Percentiles rank a stretch among this genome's conserved stretches.
These are phyloP conservation scores for Excoecaria agallocha DNA, from an alignment of 345 rosid species.

Conservation along the genomic window DNA sequence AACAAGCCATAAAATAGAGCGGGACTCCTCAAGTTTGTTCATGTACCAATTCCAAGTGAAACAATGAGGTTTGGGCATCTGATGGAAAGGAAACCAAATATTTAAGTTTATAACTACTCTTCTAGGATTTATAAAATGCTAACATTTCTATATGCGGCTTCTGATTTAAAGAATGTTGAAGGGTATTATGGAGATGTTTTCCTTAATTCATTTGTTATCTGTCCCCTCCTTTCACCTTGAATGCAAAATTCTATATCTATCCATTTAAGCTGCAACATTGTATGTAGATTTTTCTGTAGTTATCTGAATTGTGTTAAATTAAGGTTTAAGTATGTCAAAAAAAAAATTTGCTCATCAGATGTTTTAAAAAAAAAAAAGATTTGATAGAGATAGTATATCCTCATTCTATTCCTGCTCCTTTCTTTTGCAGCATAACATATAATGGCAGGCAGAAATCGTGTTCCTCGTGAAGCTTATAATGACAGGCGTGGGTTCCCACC, in stretches of 20 bases:
- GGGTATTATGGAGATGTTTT: neutral
- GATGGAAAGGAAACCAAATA: neutral
- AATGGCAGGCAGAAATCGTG: constrained; percentile 87
- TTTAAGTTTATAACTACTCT: neutral
- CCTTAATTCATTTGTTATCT: neutral
- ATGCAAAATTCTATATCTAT: neutral
- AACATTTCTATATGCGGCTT: neutral
- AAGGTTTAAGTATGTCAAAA: neutral
- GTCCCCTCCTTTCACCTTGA: neutral
- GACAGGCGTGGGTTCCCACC: constrained; percentile 63
- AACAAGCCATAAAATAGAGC: neutral
- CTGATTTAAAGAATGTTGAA: neutral
- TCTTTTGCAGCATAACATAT: constrained; percentile 12
- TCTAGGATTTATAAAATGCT: neutral
- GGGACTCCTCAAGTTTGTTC: neutral
- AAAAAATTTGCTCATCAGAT: neutral
- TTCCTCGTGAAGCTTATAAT: constrained; percentile 58
- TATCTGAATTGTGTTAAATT: neutral
- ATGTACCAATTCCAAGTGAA: neutral
- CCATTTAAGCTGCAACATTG: neutral
- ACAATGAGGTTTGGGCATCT: neutral
- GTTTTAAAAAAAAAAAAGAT: neutral
- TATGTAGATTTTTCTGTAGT: neutral
- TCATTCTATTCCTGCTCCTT: neutral
- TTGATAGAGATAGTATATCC: neutral